These are phyloP conservation scores for Diaporthe sp. DNA, from an alignment of 2,329 filamentous ascomycete genomes.

Conservation along the genomic window DNA sequence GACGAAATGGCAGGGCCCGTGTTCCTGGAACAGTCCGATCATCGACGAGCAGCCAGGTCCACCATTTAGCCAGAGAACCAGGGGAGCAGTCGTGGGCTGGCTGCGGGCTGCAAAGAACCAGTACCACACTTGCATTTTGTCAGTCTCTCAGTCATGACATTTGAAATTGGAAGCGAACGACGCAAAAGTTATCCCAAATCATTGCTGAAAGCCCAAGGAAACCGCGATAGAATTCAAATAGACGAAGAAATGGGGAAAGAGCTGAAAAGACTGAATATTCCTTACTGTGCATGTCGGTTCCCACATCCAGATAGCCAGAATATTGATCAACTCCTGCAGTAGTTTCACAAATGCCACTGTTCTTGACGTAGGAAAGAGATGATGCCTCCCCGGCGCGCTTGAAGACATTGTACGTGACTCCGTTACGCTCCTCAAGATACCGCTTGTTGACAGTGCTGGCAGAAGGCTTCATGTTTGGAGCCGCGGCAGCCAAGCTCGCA, in stretches of 20 bases:
- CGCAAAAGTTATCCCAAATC: neutral
- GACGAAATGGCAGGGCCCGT: slow-evolving; percentile 60
- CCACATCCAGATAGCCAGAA: slow-evolving; percentile 62
- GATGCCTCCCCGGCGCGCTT: slow-evolving; percentile 62
- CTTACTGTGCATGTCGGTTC: slow-evolving; percentile 47
- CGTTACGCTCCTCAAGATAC: slow-evolving; percentile 38
- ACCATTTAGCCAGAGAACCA: slow-evolving; percentile 56
- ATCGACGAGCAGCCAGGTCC: slow-evolving; percentile 57
- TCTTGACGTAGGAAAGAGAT: slow-evolving; percentile 62
- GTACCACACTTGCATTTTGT: slow-evolving; percentile 34
- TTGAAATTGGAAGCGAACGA: neutral
- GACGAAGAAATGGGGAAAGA: neutral
- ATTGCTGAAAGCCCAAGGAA: no score
- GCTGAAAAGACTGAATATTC: no score
- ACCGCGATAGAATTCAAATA: neutral
- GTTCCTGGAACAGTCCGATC: slow-evolving; percentile 58
- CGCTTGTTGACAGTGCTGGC: slow-evolving; percentile 35
- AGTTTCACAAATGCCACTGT: slow-evolving; percentile 66
- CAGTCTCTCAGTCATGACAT: neutral
- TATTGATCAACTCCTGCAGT: slow-evolving; percentile 64
- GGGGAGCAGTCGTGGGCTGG: slow-evolving; percentile 49
- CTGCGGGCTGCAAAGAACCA: slow-evolving; percentile 54
- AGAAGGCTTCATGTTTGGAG: slow-evolving; percentile 12
- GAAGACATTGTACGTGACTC: slow-evolving; percentile 58
- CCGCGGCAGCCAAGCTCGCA: slow-evolving; percentile 35